A percentile compares a stretch with the other conserved stretches of the same genome.
Conservation (phyloP, 139 green algal species). For the Dunaliella sp. region DNA sequence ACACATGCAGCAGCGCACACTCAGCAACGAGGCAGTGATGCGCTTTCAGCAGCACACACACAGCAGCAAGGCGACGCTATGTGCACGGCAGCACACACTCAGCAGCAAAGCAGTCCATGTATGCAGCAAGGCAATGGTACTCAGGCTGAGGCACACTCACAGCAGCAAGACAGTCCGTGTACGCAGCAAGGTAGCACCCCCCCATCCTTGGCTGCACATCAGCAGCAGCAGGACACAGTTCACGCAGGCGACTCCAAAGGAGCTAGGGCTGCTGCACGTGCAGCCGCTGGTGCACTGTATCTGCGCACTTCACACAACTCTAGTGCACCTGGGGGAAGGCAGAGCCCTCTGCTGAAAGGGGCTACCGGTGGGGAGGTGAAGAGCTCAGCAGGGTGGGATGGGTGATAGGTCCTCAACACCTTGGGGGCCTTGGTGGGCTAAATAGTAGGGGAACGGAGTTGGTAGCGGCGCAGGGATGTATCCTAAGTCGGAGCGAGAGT, state of each 20-base stretch:
- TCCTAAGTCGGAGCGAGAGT: too few relatives aligned
- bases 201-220: background rate
- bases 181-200: background rate
- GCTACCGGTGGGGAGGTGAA: background rate
- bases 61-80: background rate
- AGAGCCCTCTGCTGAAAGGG: background rate
- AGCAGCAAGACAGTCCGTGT: background rate
- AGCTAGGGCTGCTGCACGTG: background rate
- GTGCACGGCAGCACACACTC: too few relatives aligned
- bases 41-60: background rate
- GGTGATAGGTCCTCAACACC: too few relatives aligned
- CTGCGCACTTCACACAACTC: background rate
- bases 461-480: too few relatives aligned
- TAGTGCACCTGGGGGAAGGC: background rate
- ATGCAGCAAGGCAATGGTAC: background rate
- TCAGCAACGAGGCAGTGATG: background rate
- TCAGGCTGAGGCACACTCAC: too few relatives aligned
- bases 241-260: too few relatives aligned
- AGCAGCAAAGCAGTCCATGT: background rate
- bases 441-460: too few relatives aligned
- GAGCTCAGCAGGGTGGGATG: background rate
- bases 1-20: too few relatives aligned
- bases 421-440: too few relatives aligned
- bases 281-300: background rate
- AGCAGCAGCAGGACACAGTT: background rate